phyloP scores from a whole-genome alignment of 1,284 basidiomycete genomes.

The Trametes versicolor region DNA sequence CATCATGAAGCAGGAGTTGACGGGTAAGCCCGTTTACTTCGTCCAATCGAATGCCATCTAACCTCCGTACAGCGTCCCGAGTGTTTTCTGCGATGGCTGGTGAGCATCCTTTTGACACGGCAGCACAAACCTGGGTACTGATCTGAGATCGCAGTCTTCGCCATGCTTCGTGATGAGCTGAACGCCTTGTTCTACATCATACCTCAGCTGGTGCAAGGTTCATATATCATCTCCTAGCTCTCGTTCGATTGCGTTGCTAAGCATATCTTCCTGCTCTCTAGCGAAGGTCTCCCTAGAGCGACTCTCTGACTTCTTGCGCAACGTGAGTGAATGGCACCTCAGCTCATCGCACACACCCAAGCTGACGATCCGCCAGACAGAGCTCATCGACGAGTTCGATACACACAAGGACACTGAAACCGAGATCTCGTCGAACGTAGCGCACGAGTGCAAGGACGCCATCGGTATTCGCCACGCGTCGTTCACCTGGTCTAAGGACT shows the following conservation, averaged over 20 bases:
- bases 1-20: slow-evolving; percentile 45
- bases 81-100: slow-evolving; percentile 53
- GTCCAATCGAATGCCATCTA: neutral
- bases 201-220: slow-evolving; percentile 46
- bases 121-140: neutral
- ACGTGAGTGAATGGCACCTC: slow-evolving; percentile 45
- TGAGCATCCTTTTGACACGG: slow-evolving; percentile 21
- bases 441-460: slow-evolving; percentile 31
- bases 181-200: slow-evolving; percentile 45
- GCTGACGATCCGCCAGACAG: slow-evolving; percentile 46
- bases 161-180: slow-evolving; percentile 47
- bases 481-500: slow-evolving; percentile 52
- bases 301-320: slow-evolving; percentile 55
- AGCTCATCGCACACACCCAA: neutral
- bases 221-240: slow-evolving; percentile 24
- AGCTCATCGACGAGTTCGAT: slow-evolving; percentile 58
- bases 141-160: slow-evolving; percentile 43
- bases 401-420: slow-evolving; percentile 35
- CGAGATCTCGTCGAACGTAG: slow-evolving; percentile 1
- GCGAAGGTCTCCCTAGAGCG: slow-evolving; percentile 59
- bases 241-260: no score
- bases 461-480: slow-evolving; percentile 54
- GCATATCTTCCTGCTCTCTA: slow-evolving; percentile 36
- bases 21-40: slow-evolving; percentile 34
- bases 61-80: slow-evolving; percentile 42